Percentiles rank a stretch among this genome's conserved stretches.
phyloP scores from a whole-genome alignment of 2,329 filamentous ascomycete species.

The Didymella keratinophila region DNA sequence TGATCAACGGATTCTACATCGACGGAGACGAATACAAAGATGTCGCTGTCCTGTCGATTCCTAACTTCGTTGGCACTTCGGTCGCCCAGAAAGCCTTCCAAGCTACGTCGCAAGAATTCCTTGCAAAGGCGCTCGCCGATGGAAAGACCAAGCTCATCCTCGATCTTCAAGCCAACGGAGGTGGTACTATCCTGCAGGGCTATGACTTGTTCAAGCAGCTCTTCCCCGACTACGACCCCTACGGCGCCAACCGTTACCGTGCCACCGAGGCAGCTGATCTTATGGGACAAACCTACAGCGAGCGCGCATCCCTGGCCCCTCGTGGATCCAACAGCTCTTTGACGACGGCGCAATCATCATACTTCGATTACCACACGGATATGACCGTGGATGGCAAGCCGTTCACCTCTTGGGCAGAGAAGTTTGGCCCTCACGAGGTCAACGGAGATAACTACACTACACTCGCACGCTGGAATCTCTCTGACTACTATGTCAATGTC shows the following conservation, averaged over 20 bases:
- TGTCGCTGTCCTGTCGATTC: constrained; percentile 55
- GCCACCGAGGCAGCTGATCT: constrained; percentile 56
- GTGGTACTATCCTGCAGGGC: constrained; percentile 66
- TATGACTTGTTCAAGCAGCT: constrained; percentile 69
- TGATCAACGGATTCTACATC: constrained; percentile 58
- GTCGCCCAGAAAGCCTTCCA: constrained; percentile 48
- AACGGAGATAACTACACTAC: constrained; percentile 53
- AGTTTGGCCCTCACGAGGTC: constrained; percentile 43
- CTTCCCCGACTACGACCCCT: constrained; percentile 60
- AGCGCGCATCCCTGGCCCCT: constrained; percentile 42
- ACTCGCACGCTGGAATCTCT: constrained; percentile 47
- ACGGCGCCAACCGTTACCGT: constrained; percentile 62
- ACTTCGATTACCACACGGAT: constrained; percentile 58
- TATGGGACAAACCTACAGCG: constrained; percentile 53
- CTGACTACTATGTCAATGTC: constrained; percentile 40
- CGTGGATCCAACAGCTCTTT: constrained; percentile 52
- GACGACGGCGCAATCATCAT: constrained; percentile 49
- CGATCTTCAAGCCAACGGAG: constrained; percentile 66
- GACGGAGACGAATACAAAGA: constrained; percentile 54
- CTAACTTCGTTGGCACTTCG: constrained; percentile 49
- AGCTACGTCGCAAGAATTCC: constrained; percentile 50
- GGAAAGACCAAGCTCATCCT: constrained; percentile 68
- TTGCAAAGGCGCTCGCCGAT: constrained; percentile 54
- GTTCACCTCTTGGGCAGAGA: constrained; percentile 57
- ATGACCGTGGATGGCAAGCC: constrained; percentile 60